phyloP scores from a whole-genome alignment of 192 early-diverging fungal genomes.

The Ambispora gerdemannii region DNA sequence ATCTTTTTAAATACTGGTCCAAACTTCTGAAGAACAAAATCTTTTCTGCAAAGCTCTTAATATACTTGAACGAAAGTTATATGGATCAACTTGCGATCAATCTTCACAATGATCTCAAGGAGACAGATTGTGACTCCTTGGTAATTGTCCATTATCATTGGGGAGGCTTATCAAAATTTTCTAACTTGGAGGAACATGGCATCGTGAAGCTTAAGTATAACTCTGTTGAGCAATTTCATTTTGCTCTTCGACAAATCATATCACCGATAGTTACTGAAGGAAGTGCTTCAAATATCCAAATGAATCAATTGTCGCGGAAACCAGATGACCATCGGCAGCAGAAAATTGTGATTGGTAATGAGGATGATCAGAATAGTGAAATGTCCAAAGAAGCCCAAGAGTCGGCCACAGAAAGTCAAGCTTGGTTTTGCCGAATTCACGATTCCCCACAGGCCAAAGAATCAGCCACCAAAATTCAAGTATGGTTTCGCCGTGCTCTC shows the following conservation, averaged over 20 bases:
- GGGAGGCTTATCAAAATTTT: not conserved
- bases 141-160: not conserved
- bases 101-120: too few relatives aligned
- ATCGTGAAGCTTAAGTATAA: not conserved
- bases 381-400: not conserved
- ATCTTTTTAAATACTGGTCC: constrained; percentile 19
- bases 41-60: not conserved
- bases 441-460: not conserved
- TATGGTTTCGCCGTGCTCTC: too few relatives aligned
- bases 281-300: not conserved
- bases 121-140: not conserved
- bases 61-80: not conserved
- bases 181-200: not conserved
- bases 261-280: not conserved
- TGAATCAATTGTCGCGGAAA: not conserved
- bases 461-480: constrained; percentile 17
- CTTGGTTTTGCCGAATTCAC: constrained; percentile 7
- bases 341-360: not conserved
- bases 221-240: not conserved
- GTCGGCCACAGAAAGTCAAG: constrained; percentile 5
- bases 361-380: not conserved
- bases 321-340: not conserved
- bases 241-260: not conserved
- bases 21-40: not conserved
- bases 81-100: not conserved